Evolutionary conservation across 495 filamentous ascomycete genomes (phyloP).

Genomic region (Lindgomyces ingoldianus): DNA sequence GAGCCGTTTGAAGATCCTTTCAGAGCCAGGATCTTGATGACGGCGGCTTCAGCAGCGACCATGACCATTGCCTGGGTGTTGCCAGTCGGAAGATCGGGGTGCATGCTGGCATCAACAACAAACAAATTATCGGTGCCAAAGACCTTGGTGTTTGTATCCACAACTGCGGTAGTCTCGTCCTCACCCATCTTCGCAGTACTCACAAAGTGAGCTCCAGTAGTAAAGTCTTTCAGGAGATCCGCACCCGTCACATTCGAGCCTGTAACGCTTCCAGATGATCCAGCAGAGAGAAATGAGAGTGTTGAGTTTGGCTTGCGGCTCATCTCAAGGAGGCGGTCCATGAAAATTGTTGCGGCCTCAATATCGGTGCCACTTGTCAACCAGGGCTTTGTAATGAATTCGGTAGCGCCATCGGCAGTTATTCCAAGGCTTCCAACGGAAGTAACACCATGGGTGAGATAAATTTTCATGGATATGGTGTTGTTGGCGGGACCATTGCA

Average conservation of each 20-base stretch:
- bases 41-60: conserved; percentile 46
- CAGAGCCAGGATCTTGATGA: conserved; percentile 28
- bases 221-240: conserved; percentile 12
- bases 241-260: conserved; percentile 13
- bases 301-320: conserved; percentile 22
- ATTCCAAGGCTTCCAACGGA: conserved; percentile 44
- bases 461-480: conserved; percentile 37
- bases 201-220: conserved; percentile 15
- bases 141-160: conserved; percentile 30
- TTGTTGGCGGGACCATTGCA: conserved; percentile 29
- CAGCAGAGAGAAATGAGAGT: conserved; percentile 18
- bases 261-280: neutral
- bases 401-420: conserved; percentile 37
- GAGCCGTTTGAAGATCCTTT: neutral
- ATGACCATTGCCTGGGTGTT: conserved; percentile 52
- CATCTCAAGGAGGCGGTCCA: conserved; percentile 28
- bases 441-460: conserved; percentile 51
- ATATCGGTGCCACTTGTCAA: conserved; percentile 34
- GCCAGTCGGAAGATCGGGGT: conserved; percentile 50
- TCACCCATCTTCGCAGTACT: conserved; percentile 29
- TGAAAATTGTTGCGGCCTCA: conserved; percentile 23
- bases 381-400: conserved; percentile 38
- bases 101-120: conserved; percentile 44
- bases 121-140: conserved; percentile 27
- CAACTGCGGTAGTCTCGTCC: conserved; percentile 12